phyloP scores from a whole-genome alignment of 345 rosid genomes.

The Eucalyptus albens region DNA sequence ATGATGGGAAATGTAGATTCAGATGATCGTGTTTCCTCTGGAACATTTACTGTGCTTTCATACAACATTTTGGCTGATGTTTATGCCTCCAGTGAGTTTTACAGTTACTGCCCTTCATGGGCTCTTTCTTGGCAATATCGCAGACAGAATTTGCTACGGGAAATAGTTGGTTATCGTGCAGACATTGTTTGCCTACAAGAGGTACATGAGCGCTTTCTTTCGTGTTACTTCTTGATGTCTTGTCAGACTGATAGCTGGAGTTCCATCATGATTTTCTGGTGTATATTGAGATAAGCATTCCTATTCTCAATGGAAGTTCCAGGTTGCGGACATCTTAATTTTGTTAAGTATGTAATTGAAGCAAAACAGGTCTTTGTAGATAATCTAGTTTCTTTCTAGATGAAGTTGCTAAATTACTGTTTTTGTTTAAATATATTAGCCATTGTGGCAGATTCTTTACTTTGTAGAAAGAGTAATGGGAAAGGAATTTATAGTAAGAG shows the following conservation, averaged over 20 bases:
- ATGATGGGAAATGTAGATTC: constrained; percentile 49
- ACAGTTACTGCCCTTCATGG: constrained; percentile 96
- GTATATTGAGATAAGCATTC: background rate
- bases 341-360: background rate
- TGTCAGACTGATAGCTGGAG: background rate
- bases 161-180: constrained; percentile 85
- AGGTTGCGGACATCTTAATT: background rate
- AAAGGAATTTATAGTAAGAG: background rate
- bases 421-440: background rate
- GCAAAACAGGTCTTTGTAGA: background rate
- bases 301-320: background rate
- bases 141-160: constrained; percentile 81
- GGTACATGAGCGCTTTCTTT: constrained; percentile 18
- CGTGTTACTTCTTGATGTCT: background rate
- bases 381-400: background rate
- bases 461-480: background rate
- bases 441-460: background rate
- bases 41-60: constrained; percentile 86
- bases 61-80: constrained; percentile 88
- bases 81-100: constrained; percentile 62
- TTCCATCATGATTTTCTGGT: background rate
- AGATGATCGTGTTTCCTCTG: constrained; percentile 52
- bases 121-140: constrained; percentile 98
- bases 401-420: background rate
- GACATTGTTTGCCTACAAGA: constrained; percentile 97